These are phyloP conservation scores for Albatrellus sp. DNA, from an alignment of 1,284 basidiomycete genomes.

Conservation along the genomic window DNA sequence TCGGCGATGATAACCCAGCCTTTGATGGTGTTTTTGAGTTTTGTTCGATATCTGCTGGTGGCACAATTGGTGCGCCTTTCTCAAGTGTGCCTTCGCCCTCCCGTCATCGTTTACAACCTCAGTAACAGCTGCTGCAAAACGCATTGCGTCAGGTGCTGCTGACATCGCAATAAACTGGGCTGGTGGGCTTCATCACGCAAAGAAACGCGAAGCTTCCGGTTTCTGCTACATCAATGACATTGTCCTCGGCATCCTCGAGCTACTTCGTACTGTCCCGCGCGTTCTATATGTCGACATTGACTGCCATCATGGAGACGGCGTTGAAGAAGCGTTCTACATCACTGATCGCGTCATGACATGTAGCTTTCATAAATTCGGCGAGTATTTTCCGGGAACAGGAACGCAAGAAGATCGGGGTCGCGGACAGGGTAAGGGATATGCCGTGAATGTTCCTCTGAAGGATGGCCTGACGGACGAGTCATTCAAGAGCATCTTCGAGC, in stretches of 20 bases:
- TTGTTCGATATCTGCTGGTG: conserved; percentile 93
- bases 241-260: conserved; percentile 81
- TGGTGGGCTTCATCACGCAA: conserved; percentile 94
- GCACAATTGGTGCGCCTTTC: conserved; percentile 58
- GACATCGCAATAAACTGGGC: conserved; percentile 98
- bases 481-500: conserved; percentile 79
- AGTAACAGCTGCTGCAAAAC: conserved; percentile 63
- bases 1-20: conserved; percentile 92
- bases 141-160: conserved; percentile 70
- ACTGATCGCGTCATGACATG: conserved; percentile 95
- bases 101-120: too few species aligned
- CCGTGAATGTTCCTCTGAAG: conserved; percentile 88
- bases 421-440: conserved; percentile 81
- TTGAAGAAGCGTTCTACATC: conserved; percentile 98
- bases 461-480: conserved; percentile 87
- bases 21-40: conserved; percentile 98
- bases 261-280: conserved; percentile 70
- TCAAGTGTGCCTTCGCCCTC: not conserved
- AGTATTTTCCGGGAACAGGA: conserved; percentile 95
- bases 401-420: conserved; percentile 79
- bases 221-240: conserved; percentile 99
- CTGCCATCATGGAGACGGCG: conserved; percentile 96
- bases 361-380: conserved; percentile 94
- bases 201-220: conserved; percentile 91
- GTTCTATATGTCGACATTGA: conserved; percentile 98